Evolutionary conservation across 2,329 filamentous ascomycete genomes (phyloP).

Genomic region (Aspergillus pseudotamarii): DNA sequence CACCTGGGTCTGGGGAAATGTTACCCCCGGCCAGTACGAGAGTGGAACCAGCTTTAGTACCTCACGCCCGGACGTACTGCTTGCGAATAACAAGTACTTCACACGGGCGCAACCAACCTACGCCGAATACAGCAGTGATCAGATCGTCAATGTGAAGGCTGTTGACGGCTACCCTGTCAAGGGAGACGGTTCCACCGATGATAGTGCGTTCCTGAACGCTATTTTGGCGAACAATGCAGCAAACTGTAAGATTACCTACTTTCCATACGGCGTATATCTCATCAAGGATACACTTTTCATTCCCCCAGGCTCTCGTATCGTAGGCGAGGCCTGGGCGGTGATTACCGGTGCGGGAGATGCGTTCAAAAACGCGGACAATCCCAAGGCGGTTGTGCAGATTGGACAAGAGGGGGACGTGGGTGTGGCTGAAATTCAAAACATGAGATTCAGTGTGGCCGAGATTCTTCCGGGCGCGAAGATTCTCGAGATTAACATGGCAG

Average conservation of each 20-base stretch:
- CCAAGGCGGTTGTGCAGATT: conserved; percentile 55
- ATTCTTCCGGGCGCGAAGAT: conserved; percentile 49
- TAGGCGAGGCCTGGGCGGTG: conserved; percentile 58
- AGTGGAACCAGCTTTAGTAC: conserved; percentile 35
- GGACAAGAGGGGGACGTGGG: conserved; percentile 56
- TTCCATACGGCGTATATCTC: conserved; percentile 41
- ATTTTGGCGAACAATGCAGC: conserved; percentile 35
- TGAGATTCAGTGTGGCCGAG: conserved; percentile 55
- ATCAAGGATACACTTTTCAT: conserved; percentile 51
- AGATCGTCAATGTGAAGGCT: conserved; percentile 52
- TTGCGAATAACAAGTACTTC: conserved; percentile 44
- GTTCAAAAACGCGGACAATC: conserved; percentile 49
- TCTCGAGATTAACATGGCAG: conserved; percentile 57
- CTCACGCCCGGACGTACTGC: conserved; percentile 33
- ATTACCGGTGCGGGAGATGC: conserved; percentile 53
- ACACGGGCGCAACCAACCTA: conserved; percentile 49
- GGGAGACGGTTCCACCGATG: conserved; percentile 48
- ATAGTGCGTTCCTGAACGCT: conserved; percentile 40
- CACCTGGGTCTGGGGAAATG: conserved; percentile 39
- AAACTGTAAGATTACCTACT: conserved; percentile 35
- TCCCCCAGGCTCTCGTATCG: conserved; percentile 53
- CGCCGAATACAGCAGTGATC: conserved; percentile 41
- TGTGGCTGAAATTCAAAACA: conserved; percentile 55
- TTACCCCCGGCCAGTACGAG: conserved; percentile 32
- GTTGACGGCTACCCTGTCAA: conserved; percentile 43